These are phyloP conservation scores for Nematodospora valgi DNA, from an alignment of 805 yeast genomes.

Conservation along the genomic window DNA sequence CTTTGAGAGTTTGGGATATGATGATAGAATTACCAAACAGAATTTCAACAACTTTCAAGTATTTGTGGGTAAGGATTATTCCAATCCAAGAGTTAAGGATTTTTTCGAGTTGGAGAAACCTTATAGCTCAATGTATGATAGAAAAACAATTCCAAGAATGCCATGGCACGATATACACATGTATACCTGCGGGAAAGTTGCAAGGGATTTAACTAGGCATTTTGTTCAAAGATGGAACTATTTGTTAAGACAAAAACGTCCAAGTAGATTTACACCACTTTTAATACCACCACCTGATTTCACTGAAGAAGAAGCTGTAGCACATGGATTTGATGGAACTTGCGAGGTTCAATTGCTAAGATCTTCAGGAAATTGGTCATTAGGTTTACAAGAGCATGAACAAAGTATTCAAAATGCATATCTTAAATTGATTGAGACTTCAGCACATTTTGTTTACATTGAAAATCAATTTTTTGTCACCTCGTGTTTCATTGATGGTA, in stretches of 20 bases:
- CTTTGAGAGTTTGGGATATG: conserved; percentile 27
- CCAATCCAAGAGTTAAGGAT: conserved; percentile 91
- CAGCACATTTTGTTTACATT: conserved; percentile 88
- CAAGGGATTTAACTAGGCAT: conserved; percentile 88
- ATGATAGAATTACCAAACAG: conserved; percentile 32
- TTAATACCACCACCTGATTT: conserved; percentile 91
- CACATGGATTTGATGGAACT: conserved; percentile 66
- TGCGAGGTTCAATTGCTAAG: conserved; percentile 90
- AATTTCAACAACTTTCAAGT: conserved; percentile 52
- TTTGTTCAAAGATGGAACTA: conserved; percentile 98
- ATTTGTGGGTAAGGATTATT: conserved; percentile 96
- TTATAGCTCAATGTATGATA: conserved; percentile 86
- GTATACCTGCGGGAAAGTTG: conserved; percentile 92
- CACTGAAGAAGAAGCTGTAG: conserved; percentile 63
- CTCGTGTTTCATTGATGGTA: conserved; percentile 82
- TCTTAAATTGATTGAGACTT: conserved; percentile 81
- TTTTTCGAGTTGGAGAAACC: conserved; percentile 80
- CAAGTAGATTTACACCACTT: conserved; percentile 89
- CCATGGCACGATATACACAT: conserved; percentile 99
- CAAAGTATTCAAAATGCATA: conserved; percentile 92
- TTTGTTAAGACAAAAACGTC: conserved; percentile 85
- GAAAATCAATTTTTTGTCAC: conserved; percentile 96
- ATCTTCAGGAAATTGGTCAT: conserved; percentile 90
- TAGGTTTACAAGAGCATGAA: conserved; percentile 82
- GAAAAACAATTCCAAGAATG: conserved; percentile 83